Evolutionary conservation across 2,329 filamentous ascomycete genomes (phyloP).

Genomic region (Colletotrichum theobromicola): DNA sequence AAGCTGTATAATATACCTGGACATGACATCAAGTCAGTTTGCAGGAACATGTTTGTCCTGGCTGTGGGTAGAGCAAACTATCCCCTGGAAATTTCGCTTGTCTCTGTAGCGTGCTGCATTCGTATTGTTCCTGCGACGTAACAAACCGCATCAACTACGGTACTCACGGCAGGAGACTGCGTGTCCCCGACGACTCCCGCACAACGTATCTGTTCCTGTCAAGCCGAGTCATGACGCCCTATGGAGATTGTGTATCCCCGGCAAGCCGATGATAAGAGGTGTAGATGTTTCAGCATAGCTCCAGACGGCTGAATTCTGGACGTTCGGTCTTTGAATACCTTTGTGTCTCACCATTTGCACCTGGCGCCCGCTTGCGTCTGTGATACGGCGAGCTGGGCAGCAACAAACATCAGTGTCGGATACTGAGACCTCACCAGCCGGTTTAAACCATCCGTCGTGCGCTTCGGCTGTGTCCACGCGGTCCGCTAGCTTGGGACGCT

Average conservation of each 20-base stretch:
- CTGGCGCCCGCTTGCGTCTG: neutral
- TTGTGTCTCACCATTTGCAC: neutral
- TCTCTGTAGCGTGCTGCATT: rapidly evolving
- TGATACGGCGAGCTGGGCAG: neutral
- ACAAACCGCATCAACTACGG: rapidly evolving
- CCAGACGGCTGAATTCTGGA: neutral
- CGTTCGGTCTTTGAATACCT: neutral
- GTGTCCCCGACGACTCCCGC: neutral
- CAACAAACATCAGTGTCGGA: neutral
- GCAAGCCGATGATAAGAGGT: neutral
- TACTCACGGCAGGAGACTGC: rapidly evolving
- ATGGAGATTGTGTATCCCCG: neutral
- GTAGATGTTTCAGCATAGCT: neutral
- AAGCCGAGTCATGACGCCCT: neutral
- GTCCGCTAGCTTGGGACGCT: neutral
- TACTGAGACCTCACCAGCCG: neutral
- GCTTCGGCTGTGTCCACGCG: neutral
- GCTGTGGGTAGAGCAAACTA: neutral
- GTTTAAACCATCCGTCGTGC: neutral
- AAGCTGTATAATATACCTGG: neutral
- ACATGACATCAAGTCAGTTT: rapidly evolving
- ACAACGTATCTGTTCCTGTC: neutral
- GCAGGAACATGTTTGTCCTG: neutral
- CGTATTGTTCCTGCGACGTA: neutral
- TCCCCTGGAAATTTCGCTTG: neutral